Percentiles rank a stretch among this genome's conserved stretches.
phyloP scores from a whole-genome alignment of 1,284 basidiomycete genomes.

The Cryptococcus sp. region DNA sequence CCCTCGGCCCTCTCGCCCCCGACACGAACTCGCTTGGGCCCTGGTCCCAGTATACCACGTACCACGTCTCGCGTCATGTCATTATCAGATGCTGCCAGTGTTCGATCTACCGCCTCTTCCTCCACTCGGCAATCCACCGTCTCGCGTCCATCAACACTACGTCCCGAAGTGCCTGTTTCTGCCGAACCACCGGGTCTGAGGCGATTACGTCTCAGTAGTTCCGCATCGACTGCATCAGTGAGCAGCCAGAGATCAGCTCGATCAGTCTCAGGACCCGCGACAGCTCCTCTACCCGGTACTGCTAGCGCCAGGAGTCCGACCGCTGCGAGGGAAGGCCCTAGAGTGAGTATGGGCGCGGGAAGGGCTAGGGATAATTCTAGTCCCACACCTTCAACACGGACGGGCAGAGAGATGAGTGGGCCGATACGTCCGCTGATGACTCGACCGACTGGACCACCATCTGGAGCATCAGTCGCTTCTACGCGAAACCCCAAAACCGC shows the following conservation, averaged over 20 bases:
- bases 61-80: conserved; percentile 15
- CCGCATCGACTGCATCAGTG: conserved; percentile 25
- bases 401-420: neutral
- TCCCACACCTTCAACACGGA: neutral
- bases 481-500: too few relatives aligned
- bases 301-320: conserved; percentile 28
- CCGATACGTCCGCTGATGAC: neutral
- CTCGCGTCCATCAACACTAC: neutral
- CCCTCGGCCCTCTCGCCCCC: conserved; percentile 5
- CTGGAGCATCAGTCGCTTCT: too few relatives aligned
- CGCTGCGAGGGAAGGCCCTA: conserved; percentile 20
- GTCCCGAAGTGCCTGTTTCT: conserved; percentile 4
- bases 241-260: conserved; percentile 8
- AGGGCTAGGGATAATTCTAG: conserved; percentile 6
- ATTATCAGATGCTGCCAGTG: conserved; percentile 10
- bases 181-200: conserved; percentile 26
- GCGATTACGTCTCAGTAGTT: conserved; percentile 28
- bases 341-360: conserved; percentile 22
- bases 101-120: neutral
- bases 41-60: conserved; percentile 12
- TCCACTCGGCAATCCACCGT: neutral
- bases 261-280: neutral
- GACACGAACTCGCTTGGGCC: neutral
- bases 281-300: conserved; percentile 1
- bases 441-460: neutral